Evolutionary conservation across 371 early-diverging fungal species (phyloP).

Genomic region (Mycotypha africana): DNA sequence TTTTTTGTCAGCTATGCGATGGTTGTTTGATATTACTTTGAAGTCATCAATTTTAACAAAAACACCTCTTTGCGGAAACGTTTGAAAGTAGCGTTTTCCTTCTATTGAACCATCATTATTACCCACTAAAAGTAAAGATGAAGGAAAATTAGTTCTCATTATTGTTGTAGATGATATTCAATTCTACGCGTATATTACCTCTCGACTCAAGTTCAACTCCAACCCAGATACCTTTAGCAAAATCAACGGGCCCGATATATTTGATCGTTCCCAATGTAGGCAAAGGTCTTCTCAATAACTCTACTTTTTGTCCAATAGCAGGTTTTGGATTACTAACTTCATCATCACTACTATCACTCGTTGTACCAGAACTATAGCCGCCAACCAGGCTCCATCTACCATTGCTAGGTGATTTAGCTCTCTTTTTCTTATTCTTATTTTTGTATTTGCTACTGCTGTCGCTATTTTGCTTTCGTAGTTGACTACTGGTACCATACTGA

Average conservation of each 20-base stretch:
- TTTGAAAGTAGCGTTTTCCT: constrained; percentile 34
- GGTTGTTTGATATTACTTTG: constrained; percentile 15
- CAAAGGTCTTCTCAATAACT: constrained; percentile 32
- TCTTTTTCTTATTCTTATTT: constrained; percentile 13
- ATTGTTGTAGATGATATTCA: no score
- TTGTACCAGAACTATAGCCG: constrained; percentile 19
- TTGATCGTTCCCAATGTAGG: constrained; percentile 38
- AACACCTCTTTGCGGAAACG: constrained; percentile 36
- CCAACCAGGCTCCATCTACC: constrained; percentile 16
- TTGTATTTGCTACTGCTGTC: not conserved
- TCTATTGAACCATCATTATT: constrained; percentile 33
- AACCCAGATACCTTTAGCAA: constrained; percentile 41
- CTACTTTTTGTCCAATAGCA: constrained; percentile 32
- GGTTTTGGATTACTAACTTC: constrained; percentile 16
- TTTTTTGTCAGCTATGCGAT: no score
- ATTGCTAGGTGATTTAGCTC: constrained; percentile 14
- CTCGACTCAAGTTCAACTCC: constrained; percentile 41
- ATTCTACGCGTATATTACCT: not conserved
- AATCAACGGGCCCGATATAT: constrained; percentile 35
- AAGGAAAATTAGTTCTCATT: no score
- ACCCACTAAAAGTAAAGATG: constrained; percentile 23
- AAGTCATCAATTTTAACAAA: constrained; percentile 38
- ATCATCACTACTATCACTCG: constrained; percentile 19
- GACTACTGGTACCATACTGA: no score
- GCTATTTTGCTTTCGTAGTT: constrained; percentile 1